Evolutionary conservation across 495 filamentous ascomycete species (phyloP), one percentile per base, ranked within the genome.

Genomic region (Pseudevernia furfuracea): DNA sequence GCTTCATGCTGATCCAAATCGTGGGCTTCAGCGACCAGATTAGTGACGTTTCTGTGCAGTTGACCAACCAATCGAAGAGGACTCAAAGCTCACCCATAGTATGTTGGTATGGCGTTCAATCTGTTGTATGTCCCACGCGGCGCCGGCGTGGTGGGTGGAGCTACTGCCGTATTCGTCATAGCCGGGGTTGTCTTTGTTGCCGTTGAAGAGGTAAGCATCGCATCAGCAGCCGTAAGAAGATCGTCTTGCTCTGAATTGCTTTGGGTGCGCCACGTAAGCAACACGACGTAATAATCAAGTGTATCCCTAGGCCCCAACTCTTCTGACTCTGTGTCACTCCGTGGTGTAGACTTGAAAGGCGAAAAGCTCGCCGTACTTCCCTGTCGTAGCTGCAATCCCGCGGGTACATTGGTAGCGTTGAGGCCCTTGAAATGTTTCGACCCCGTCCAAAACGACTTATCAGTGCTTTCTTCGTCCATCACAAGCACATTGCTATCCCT

Each of bases 241-340:
- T 34, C 52, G 5, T 55, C 52, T 0, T 30, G 1, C 30, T 19
- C 30, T 55, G 17, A 19, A 1, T 55, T 34, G 28, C 7, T 34
- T 8, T 32, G 41, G 1, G 67, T 59, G 7, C 36, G 41, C 39
- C 39, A 68, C 0, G 53, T 62, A n/a, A 68, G 55, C 15, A 60
- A 8, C 6, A 68, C 63, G 30, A 68, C 63, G 39, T 59, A 58
- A 32, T 68, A 68, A 52, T 68, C 59, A 28, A 66, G 39, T 4
- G 14, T 43, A 25, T 65, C 52, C 17, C 62, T 55, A 19, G 36
- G 23, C 7, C n/a, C 52, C 9, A 64, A 36, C 34, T 59, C 46
- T 41, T 62, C 66, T 7, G 38, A 12, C 48, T 41, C 46, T 36
- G 53, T 48, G 28, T 32, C 58, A 36, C 28, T 23, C 12, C 59